phyloP scores from a whole-genome alignment of 140 eudicot genomes.

The Bidens hawaiensis region DNA sequence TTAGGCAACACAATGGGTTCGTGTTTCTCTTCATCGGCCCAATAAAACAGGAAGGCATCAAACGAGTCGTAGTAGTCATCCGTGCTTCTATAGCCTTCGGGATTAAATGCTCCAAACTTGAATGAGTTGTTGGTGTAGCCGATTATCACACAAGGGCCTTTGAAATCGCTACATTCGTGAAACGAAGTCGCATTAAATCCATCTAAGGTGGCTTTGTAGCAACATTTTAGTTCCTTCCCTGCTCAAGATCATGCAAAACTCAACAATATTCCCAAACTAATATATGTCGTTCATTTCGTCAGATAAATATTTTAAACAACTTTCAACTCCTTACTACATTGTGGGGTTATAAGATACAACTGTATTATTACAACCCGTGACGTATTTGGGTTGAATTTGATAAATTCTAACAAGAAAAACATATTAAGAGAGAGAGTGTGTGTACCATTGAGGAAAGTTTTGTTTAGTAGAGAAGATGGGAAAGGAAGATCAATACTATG shows the following conservation, averaged over 20 bases:
- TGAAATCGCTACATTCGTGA: slow-evolving; percentile 74
- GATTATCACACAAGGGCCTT: slow-evolving; percentile 91
- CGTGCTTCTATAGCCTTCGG: slow-evolving; percentile 88
- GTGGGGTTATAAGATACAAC: neutral
- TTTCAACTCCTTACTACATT: neutral
- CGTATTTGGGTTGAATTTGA: neutral
- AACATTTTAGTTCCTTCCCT: slow-evolving; percentile 87
- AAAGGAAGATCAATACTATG: slow-evolving; percentile 75
- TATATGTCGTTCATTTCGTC: neutral
- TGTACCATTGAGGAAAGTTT: slow-evolving; percentile 80
- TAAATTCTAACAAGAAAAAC: neutral
- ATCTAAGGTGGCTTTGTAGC: slow-evolving; percentile 84
- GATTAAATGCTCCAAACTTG: slow-evolving; percentile 90
- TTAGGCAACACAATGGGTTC: slow-evolving; percentile 67
- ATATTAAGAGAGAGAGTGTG: slow-evolving; percentile 1
- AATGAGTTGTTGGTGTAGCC: slow-evolving; percentile 63
- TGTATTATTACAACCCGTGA: neutral
- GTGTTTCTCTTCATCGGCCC: slow-evolving; percentile 34
- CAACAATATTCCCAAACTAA: neutral
- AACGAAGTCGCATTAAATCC: slow-evolving; percentile 84
- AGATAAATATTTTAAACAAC: neutral
- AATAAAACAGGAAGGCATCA: slow-evolving; percentile 80
- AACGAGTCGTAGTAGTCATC: slow-evolving; percentile 84
- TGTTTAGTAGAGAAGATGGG: slow-evolving; percentile 61
- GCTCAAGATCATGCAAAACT: slow-evolving; percentile 28